These are phyloP conservation scores for Artomyces pyxidatus DNA, from an alignment of 768 basidiomycete species.

Conservation along the genomic window DNA sequence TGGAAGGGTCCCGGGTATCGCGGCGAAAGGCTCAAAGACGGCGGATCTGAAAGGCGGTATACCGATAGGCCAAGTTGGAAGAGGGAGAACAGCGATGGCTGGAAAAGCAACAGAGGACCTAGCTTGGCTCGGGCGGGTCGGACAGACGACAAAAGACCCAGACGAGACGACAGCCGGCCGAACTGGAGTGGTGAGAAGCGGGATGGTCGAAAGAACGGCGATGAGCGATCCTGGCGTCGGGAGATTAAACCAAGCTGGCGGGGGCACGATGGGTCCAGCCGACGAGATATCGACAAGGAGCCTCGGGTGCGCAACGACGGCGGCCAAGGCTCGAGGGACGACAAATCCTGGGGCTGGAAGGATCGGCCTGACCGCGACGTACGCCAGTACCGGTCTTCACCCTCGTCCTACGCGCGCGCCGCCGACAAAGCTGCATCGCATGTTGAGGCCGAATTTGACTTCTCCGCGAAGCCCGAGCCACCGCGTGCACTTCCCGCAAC, in stretches of 20 bases:
- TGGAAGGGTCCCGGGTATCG: neutral
- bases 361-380: neutral
- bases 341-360: too few relatives aligned
- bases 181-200: neutral
- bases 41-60: neutral
- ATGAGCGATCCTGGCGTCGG: neutral
- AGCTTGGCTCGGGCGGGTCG: too few relatives aligned
- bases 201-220: neutral
- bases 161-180: neutral
- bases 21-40: neutral
- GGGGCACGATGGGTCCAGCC: too few relatives aligned
- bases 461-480: conserved; percentile 19
- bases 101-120: too few relatives aligned
- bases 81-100: too few relatives aligned
- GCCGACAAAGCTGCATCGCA: neutral
- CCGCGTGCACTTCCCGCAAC: conserved; percentile 24
- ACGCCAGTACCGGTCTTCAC: neutral
- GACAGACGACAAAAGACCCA: neutral
- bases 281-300: too few relatives aligned
- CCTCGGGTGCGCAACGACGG: too few relatives aligned
- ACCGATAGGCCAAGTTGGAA: too few relatives aligned
- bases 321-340: too few relatives aligned
- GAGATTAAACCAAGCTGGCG: too few relatives aligned
- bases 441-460: conserved; percentile 30
- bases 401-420: neutral